Evolutionary conservation across 2,329 filamentous ascomycete genomes (phyloP).

Genomic region (Cercospora canescens): DNA sequence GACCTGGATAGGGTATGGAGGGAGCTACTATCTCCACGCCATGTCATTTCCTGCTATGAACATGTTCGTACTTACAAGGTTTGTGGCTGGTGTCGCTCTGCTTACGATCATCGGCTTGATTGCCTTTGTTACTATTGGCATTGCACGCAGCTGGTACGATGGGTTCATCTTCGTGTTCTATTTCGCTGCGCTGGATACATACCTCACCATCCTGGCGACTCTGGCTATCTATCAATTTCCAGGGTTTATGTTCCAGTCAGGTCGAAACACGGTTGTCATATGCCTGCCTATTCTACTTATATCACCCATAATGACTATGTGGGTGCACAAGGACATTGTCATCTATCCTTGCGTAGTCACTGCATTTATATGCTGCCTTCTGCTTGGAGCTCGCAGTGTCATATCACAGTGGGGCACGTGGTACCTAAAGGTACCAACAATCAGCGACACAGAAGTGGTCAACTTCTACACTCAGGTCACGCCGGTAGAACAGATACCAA

Average conservation of each 20-base stretch:
- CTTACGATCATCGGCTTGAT: constrained; percentile 53
- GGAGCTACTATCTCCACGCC: constrained; percentile 61
- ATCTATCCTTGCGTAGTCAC: constrained; percentile 56
- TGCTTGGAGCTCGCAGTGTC: constrained; percentile 55
- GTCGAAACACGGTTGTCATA: constrained; percentile 42
- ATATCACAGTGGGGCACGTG: constrained; percentile 61
- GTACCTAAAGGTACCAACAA: constrained; percentile 52
- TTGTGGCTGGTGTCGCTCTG: constrained; percentile 45
- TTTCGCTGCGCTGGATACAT: constrained; percentile 58
- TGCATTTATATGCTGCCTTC: constrained; percentile 52
- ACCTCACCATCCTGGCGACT: constrained; percentile 58
- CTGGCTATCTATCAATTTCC: constrained; percentile 49
- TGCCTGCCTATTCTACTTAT: constrained; percentile 9
- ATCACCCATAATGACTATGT: constrained; percentile 7
- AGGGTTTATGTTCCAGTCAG: constrained; percentile 58
- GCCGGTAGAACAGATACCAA: constrained; percentile 42
- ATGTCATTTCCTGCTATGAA: constrained; percentile 58
- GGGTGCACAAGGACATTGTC: constrained; percentile 49
- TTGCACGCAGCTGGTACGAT: constrained; percentile 43
- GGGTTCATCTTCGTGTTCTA: constrained; percentile 63
- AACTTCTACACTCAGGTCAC: constrained; percentile 47
- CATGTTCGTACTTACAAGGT: constrained; percentile 56
- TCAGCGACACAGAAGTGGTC: constrained; percentile 53
- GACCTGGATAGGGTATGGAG: constrained; percentile 64
- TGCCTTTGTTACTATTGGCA: constrained; percentile 46